Base-by-base conservation (phyloP, 257 asterid genomes). In the Solanum arcanum region DNA sequence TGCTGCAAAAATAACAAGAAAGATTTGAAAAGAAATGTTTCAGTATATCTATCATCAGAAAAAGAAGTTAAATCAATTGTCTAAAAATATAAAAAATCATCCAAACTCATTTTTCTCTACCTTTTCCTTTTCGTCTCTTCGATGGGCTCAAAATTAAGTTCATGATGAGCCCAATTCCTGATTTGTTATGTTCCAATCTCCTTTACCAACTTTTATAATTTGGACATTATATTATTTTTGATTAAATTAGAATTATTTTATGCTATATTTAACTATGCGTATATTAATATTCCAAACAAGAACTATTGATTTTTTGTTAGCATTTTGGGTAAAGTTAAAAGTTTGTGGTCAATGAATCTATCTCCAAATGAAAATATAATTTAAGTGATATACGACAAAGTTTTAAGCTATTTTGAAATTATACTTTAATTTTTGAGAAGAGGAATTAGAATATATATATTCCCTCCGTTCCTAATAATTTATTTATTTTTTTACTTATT, bases 41-140 rank as follows among this genome's bases (percentile, higher is more conserved):
- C 52, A 88, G 88, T 94, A 95, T 96, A 95, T 94, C 96, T 95
- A 88, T 90, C 84, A 70, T 23, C 3, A 75, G 41, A 80, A 78
- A 72, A 29, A 68, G 44, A 1, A 60, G 25, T 46, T 86, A 76
- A 89, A 84, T 87, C 83, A 91, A 87, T 85, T 70, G 70, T 56
- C 83, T 83, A 90, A 86, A 89, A 89, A 89, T 86, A 46, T 77
- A 81, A 72, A 62, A 88, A 90, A 90, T 62, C 69, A 25, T 10
- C 76, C 87, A 52, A 31, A 33, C 60, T 56, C 60, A 86, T 37
- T 86, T 84, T 74, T 77, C 31, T 29, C 78, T 77, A 52, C 41
- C 21, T 44, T 47, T 82, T 62, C 87, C 35, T 33, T 33, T 33
- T 33, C 35, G 35, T 33, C 5, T 33, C 35, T 33, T 33, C 5